Evolutionary conservation across 306 rosid genomes (phyloP).

Genomic region (Ochetophila trinervis): DNA sequence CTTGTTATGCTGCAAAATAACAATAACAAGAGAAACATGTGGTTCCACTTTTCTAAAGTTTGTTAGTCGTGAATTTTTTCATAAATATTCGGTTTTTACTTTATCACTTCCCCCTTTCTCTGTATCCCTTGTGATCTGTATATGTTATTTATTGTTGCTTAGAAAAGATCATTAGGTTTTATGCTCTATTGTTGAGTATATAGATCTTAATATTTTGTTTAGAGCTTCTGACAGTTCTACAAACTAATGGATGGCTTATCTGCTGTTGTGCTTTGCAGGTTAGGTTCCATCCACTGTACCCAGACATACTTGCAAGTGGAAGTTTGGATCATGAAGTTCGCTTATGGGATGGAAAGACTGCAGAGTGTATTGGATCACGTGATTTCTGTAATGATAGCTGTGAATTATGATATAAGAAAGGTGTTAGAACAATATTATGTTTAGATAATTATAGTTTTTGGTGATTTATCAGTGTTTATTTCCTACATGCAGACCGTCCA

Average conservation of each 20-base stretch:
- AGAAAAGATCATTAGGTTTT: too few species aligned
- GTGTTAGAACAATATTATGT: constrained; percentile 2
- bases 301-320: constrained; percentile 96
- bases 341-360: constrained; percentile 86
- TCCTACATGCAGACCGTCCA: constrained; percentile 66
- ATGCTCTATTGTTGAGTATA: too few species aligned
- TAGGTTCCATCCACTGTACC: constrained; percentile 87
- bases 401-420: constrained; percentile 2
- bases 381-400: constrained; percentile 64
- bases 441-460: background rate
- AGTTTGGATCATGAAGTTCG: constrained; percentile 99
- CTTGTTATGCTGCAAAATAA: background rate
- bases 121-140: too few species aligned
- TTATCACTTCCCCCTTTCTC: too few species aligned
- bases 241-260: constrained; percentile 2
- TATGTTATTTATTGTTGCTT: too few species aligned
- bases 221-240: too few species aligned
- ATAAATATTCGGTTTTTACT: too few species aligned
- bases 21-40: background rate
- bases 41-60: background rate
- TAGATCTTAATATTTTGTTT: too few species aligned
- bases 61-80: background rate
- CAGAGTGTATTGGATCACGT: constrained; percentile 81
- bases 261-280: constrained; percentile 59
- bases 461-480: constrained; percentile 7